Evolutionary conservation across 169 alveolate species (phyloP).

Genomic region (Cyclospora cayetanensis): DNA sequence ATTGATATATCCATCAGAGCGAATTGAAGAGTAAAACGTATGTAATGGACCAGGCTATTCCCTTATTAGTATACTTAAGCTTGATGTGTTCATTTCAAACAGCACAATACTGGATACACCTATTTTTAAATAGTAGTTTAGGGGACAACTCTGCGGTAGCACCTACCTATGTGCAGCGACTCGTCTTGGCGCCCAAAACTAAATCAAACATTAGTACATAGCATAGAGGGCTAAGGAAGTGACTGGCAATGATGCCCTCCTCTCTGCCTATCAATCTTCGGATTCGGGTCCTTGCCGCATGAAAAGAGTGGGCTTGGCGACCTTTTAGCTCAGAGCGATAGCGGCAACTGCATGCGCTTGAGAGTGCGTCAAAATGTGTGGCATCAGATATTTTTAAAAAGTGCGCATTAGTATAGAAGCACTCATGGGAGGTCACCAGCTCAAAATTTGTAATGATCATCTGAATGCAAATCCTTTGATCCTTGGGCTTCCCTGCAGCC

Average conservation of each 20-base stretch:
- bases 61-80: too few species aligned
- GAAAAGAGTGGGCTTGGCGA: neutral
- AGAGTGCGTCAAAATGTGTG: constrained; percentile 60
- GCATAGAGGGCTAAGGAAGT: neutral
- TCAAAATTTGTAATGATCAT: constrained; percentile 1
- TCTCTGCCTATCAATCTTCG: too few species aligned
- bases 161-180: neutral
- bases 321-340: constrained; percentile 61
- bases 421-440: neutral
- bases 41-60: too few species aligned
- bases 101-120: too few species aligned
- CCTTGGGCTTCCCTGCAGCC: constrained; percentile 62
- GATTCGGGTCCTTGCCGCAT: neutral
- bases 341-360: constrained; percentile 14
- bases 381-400: constrained; percentile 39
- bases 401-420: constrained; percentile 64
- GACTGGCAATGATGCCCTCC: neutral
- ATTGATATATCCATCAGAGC: too few species aligned
- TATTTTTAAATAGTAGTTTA: neutral
- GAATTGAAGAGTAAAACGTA: too few species aligned
- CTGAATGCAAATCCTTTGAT: constrained; percentile 28
- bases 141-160: neutral
- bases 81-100: too few species aligned
- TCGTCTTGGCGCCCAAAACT: neutral
- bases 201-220: neutral